Evolutionary conservation across 306 rosid species (phyloP), one percentile per base, ranked within the genome.

Genomic region (Gastrolobium bilobum): DNA sequence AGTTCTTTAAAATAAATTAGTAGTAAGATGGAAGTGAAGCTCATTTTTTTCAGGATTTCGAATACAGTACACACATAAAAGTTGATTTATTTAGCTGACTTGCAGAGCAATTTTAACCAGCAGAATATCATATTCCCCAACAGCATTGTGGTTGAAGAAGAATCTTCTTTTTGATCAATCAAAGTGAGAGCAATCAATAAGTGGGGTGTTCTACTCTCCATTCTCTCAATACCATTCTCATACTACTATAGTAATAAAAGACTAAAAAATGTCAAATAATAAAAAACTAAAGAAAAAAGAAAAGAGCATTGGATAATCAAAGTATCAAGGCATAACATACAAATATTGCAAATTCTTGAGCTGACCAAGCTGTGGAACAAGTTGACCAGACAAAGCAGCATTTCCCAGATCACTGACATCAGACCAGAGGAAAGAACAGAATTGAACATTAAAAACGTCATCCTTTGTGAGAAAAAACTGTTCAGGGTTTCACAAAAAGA

Each of bases 301-400:
- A 46, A 65, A 10, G 61, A 84, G 30, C 57, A 71, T 73, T 31
- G 57, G 29, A 58, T 66, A 6, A 60, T 52, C 68, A 70, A 74
- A 61, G 67, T 46, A 58, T 66, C 48, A 80, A 65, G 67, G 69
- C 50, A 77, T 13, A 70, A 88, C 98, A 84, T 90, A 95, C 99
- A 95, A 72, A 86, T 95, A 95, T 78, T 95, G 99, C 83, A 95
- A 86, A 87, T 95, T 95, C 92, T 87, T 95, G 81, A 95, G 97
- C 81, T 72, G 98, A 80, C 99, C 99, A 47, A 95, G 98, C 84
- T 91, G 98, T 2, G 99, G 89, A 85, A 95, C 99, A 66, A 95
- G 98, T 71, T 84, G 85, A 74, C 99, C 99, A 71, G 98, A 95
- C 83, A 95, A 88, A 59, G 91, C 98, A 75, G 99, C 99, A 84